phyloP scores from a whole-genome alignment of 108 stramenopile species.

The Fragilariopsis cylindrus region DNA sequence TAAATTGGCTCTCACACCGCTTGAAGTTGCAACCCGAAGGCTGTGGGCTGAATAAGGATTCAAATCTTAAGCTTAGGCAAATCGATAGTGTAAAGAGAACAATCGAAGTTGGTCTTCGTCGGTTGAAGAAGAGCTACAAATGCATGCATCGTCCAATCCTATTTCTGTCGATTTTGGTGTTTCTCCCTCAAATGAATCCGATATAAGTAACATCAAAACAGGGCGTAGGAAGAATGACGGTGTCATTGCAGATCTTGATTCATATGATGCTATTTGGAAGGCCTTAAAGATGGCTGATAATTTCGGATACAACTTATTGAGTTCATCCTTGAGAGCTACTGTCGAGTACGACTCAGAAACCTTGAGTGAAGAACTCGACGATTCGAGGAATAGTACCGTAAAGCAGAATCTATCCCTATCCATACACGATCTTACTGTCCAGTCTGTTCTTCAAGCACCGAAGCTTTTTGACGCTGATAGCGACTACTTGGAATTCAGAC shows the following conservation, averaged over 20 bases:
- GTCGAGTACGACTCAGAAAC: conserved; percentile 39
- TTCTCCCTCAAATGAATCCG: background rate
- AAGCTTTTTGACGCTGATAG: conserved; percentile 39
- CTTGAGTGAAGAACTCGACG: background rate
- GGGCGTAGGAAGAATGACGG: conserved; percentile 30
- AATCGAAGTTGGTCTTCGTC: background rate
- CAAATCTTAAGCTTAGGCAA: conserved; percentile 13
- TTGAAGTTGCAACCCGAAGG: conserved; percentile 62
- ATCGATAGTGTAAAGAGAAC: background rate
- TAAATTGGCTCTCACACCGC: conserved; percentile 69
- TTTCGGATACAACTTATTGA: conserved; percentile 29
- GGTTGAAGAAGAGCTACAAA: background rate
- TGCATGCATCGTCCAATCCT: background rate
- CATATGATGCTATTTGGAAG: conserved; percentile 40
- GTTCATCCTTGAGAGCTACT: conserved; percentile 41
- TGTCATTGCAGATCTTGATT: conserved; percentile 8
- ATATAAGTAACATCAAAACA: conserved; percentile 27
- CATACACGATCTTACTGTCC: conserved; percentile 49
- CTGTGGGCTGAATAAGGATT: conserved; percentile 47
- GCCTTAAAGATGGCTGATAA: conserved; percentile 39
- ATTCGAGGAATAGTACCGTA: background rate
- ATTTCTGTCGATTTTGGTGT: conserved; percentile 3
- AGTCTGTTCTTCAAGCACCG: conserved; percentile 54
- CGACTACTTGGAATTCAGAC: conserved; percentile 48
- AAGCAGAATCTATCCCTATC: conserved; percentile 38